Percentiles rank a stretch among this genome's conserved stretches.
phyloP scores from a whole-genome alignment of 1,139 yeast genomes.

The Pichia inconspicua region DNA sequence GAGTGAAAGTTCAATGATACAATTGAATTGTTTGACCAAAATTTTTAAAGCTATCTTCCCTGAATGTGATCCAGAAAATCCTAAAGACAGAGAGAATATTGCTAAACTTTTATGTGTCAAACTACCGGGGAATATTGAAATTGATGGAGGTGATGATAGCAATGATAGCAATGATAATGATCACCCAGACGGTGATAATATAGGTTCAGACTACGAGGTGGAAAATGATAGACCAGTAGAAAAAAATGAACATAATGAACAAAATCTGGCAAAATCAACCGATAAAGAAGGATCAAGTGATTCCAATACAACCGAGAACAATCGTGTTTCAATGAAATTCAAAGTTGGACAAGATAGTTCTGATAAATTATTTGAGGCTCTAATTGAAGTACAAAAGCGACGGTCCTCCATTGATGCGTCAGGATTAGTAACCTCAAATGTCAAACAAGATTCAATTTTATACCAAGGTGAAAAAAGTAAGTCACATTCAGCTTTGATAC shows the following conservation, averaged over 20 bases:
- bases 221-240: not conserved
- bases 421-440: not conserved
- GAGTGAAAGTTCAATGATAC: constrained; percentile 25
- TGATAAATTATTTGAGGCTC: constrained; percentile 27
- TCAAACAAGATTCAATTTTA: not conserved
- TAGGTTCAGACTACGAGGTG: not conserved
- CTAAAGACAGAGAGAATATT: constrained; percentile 27
- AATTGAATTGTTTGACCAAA: constrained; percentile 27
- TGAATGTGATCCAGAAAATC: constrained; percentile 30
- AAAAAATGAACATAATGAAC: not conserved
- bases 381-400: constrained; percentile 27
- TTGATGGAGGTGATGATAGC: not conserved
- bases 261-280: not conserved
- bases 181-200: not conserved
- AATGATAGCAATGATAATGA: not conserved
- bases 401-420: constrained; percentile 16
- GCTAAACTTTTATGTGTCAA: constrained; percentile 26
- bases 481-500: constrained; percentile 3
- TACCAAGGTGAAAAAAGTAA: not conserved
- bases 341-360: constrained; percentile 24
- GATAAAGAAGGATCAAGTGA: not conserved
- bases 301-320: constrained; percentile 4
- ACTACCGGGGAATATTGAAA: constrained; percentile 23
- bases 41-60: constrained; percentile 32
- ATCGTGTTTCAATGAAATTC: not conserved